Evolutionary conservation across 2,329 filamentous ascomycete genomes (phyloP).

Genomic region (Claviceps lovelessii): DNA sequence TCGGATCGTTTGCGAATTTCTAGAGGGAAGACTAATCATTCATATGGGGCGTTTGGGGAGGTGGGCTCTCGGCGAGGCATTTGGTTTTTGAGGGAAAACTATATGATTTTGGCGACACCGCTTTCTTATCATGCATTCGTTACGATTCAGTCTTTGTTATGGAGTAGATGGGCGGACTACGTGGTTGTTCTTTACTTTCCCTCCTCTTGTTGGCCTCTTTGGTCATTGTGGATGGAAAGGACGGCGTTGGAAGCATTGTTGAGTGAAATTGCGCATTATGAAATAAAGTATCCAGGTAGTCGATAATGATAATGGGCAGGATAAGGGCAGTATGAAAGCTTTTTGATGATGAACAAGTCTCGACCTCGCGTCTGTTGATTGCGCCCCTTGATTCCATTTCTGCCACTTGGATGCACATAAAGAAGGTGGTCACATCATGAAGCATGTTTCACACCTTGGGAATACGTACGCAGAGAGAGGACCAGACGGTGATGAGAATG

Average conservation of each 20-base stretch:
- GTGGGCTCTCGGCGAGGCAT: background rate
- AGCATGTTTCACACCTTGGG: background rate
- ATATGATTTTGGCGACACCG: background rate
- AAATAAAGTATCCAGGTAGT: slow-evolving; percentile 6
- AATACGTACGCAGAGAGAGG: background rate
- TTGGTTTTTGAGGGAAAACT: background rate
- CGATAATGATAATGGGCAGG: slow-evolving; percentile 9
- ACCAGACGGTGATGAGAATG: background rate
- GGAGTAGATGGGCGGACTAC: background rate
- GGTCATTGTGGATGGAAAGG: background rate
- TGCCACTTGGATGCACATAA: background rate
- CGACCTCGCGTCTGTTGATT: background rate
- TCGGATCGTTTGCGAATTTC: background rate
- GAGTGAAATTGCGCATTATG: slow-evolving; percentile 2
- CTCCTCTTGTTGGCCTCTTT: background rate
- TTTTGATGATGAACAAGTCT: background rate
- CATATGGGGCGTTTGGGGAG: slow-evolving; percentile 4
- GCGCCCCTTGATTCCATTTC: background rate
- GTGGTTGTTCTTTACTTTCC: background rate
- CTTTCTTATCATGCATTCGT: background rate
- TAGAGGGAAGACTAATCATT: background rate
- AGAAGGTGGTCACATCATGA: background rate
- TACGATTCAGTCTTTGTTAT: background rate
- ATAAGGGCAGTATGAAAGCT: background rate
- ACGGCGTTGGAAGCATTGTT: slow-evolving; percentile 5